Percentiles rank a stretch among this genome's conserved stretches.
Conservation (phyloP, 108 stramenopile species). For the Ochromonas danica region DNA sequence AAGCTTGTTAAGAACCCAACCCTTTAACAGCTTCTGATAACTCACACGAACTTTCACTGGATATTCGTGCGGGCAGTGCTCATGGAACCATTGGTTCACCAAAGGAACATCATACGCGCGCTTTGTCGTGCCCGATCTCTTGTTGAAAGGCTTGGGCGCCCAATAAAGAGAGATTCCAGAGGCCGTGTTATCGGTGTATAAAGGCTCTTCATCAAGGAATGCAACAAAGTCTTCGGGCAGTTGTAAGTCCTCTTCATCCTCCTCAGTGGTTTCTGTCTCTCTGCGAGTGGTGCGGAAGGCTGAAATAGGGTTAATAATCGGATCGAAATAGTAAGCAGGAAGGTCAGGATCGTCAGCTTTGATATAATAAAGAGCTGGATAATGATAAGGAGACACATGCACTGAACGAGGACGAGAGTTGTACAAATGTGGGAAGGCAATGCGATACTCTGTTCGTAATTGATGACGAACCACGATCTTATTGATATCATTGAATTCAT, state of each 20-base stretch:
- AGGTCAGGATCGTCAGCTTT: slow-evolving; percentile 68
- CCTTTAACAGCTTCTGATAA: slow-evolving; percentile 97
- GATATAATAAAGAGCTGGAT: slow-evolving; percentile 84
- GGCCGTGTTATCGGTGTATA: slow-evolving; percentile 62
- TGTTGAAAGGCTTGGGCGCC: slow-evolving; percentile 92
- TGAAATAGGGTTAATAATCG: slow-evolving; percentile 83
- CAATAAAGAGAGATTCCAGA: slow-evolving; percentile 90
- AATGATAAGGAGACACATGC: slow-evolving; percentile 75
- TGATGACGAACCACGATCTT: slow-evolving; percentile 95
- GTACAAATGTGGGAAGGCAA: slow-evolving; percentile 96
- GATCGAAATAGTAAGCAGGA: slow-evolving; percentile 67
- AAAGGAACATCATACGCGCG: slow-evolving; percentile 92
- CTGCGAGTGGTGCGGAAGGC: slow-evolving; percentile 58
- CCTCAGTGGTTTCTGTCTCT: slow-evolving; percentile 45
- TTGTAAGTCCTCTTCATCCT: slow-evolving; percentile 43
- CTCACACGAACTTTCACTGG: slow-evolving; percentile 97
- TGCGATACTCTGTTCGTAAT: slow-evolving; percentile 94
- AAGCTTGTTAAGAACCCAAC: slow-evolving; percentile 92
- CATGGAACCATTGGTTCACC: slow-evolving; percentile 87
- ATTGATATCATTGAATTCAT: slow-evolving; percentile 99
- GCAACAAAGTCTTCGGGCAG: slow-evolving; percentile 54
- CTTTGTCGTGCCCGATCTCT: slow-evolving; percentile 83
- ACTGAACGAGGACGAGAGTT: slow-evolving; percentile 93
- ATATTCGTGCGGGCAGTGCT: slow-evolving; percentile 74
- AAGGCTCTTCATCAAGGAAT: slow-evolving; percentile 50